phyloP scores from a whole-genome alignment of 2,329 filamentous ascomycete genomes.

The Ophiocordyceps australis region DNA sequence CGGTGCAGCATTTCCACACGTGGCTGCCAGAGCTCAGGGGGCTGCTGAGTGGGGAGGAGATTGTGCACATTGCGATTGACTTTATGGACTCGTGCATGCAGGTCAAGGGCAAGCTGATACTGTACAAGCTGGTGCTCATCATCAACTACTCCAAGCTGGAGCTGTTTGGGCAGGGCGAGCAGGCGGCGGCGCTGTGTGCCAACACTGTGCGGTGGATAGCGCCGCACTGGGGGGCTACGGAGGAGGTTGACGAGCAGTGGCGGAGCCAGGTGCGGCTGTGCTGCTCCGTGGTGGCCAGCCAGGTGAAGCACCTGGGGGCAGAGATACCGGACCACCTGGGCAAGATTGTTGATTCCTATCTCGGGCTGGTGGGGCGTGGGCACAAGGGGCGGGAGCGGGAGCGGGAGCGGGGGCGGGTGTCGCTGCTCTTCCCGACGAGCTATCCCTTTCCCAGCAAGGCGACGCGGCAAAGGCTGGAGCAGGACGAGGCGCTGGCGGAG shows the following conservation, averaged over 20 bases:
- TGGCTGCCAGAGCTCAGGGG: constrained; percentile 86
- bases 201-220: constrained; percentile 84
- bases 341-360: constrained; percentile 79
- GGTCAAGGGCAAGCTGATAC: constrained; percentile 76
- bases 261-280: constrained; percentile 84
- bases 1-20: constrained; percentile 90
- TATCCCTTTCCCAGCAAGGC: constrained; percentile 75
- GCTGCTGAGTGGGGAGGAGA: constrained; percentile 64
- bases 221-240: constrained; percentile 74
- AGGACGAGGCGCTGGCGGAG: constrained; percentile 80
- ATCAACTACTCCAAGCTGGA: constrained; percentile 76
- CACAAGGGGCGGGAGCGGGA: constrained; percentile 35
- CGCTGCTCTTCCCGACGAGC: constrained; percentile 71
- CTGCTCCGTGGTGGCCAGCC: constrained; percentile 79
- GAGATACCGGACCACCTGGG: constrained; percentile 81
- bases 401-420: too few relatives aligned
- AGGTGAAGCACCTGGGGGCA: constrained; percentile 59
- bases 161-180: constrained; percentile 63
- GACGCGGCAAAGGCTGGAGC: constrained; percentile 39
- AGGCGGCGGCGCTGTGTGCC: constrained; percentile 52
- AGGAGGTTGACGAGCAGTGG: constrained; percentile 66
- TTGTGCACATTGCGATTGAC: constrained; percentile 77
- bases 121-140: constrained; percentile 86
- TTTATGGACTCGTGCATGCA: constrained; percentile 81
- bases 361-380: constrained; percentile 45